Evolutionary conservation across 2,329 filamentous ascomycete genomes (phyloP), one percentile per base, ranked within the genome.

Genomic region (Cercospora citrullina): DNA sequence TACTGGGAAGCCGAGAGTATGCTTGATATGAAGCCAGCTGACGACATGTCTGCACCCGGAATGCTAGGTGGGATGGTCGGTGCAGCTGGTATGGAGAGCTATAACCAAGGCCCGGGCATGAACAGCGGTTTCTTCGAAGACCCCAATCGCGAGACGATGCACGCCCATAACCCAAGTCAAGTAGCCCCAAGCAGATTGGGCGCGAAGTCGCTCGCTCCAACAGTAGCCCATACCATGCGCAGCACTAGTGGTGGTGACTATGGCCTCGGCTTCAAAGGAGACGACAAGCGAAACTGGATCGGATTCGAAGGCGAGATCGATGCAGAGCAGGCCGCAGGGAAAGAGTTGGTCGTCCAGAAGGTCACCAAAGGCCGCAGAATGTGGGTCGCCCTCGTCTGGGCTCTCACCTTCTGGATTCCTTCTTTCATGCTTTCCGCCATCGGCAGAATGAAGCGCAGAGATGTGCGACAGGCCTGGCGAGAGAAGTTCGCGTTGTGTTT

Each of bases 1-100:
- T 99, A 95, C 94, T 98, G 94, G 94, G 94, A 98, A 80, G 94
- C 94, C 5, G 95, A 99, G 81, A 92, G 88, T 69, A 96, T 97
- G 91, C 89, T 98, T 30, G 95, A 99, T 76, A 84, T 96, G 74
- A 94, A 95, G 80, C 88, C 90, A 1, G 83, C 86, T 63, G 86
- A 88, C 33, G 74, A 72, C 55, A 62, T 71, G 51, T 63, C 71
- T 1, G 67, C 72, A 10, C 76, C 65, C 31, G 79, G 72, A 68
- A 82, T 80, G 77, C 78, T 83, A 6, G 83, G 81, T 57, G 81
- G 84, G 68, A 83, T 86, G 77, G 81, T 87, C 67, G 84, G 82
- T 30, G 84, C 85, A 30, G 85, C 82, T 55, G 87, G 86, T 68
- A 86, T 94, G 71, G 92, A 94, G 33, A 89, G 87, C 3, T 95